Base-by-base conservation (phyloP, 2,329 filamentous ascomycete genomes). In the Aspergillus spinulosporus region DNA sequence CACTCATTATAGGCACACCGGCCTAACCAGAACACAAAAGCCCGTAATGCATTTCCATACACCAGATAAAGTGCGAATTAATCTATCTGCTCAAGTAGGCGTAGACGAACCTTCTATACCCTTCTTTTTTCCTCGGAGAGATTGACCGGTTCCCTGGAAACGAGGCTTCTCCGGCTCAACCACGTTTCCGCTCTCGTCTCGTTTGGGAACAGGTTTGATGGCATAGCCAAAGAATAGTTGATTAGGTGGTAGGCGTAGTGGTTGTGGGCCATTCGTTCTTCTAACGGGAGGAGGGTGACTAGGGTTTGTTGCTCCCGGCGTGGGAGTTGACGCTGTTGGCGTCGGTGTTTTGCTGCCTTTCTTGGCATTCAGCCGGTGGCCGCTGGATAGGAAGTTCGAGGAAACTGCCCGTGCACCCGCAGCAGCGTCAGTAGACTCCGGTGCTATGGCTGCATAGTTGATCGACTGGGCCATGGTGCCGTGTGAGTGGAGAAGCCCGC, bases 401-500 rank as follows among this genome's bases (percentile, higher is more conserved):
- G 88, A 84, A 2, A 82, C 80, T 3, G 84, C 84, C 63, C 81
- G 82, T 8, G 84, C 84, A 37, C 84, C 85, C 7, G 80, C 80
- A 4, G 84, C 84, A 11, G 85, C 86, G 12, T 86, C 82, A 2
- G 81, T 84, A 5, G 90, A 83, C 3, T 86, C 86, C 1, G 94
- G 92, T 0, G 92, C 90, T 63, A 99, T 96, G 32, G 92, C 84
- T 51, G 86, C 84, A 75, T 97, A 99, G 79, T 97, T 97, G 79
- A 99, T 97, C n/a, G 91, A 85, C 67, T 96, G 91, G 0, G 94
- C 92, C 94, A 99, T 99, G 59, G 88, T 92, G 8, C 94, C 94
- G 66, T 96, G 90, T 59, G 81, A 85, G 73, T 95, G 92, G 26
- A 97, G 74, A 12, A 88, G 76, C 3, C 92, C 90, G 29, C 91